Percentiles rank a stretch among this genome's conserved stretches.
Conservation (phyloP, 202 grass and related monocot species). For the Panicum hallii region DNA sequence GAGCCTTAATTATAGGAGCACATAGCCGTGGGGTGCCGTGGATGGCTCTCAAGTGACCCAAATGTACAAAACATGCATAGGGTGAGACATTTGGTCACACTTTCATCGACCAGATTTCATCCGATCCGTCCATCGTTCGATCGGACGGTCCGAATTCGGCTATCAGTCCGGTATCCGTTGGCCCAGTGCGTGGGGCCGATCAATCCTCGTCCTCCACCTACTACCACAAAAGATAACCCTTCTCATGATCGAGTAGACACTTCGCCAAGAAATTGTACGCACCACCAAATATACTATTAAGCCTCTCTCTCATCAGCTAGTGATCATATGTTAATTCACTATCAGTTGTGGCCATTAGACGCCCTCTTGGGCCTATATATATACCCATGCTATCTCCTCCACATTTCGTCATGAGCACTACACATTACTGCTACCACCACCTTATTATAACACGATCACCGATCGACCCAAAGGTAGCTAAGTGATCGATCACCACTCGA, state of each 20-base stretch:
- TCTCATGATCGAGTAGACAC: background rate
- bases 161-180: background rate
- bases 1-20: too few species aligned
- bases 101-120: background rate
- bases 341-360: background rate
- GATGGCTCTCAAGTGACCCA: background rate
- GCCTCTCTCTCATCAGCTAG: background rate
- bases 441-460: background rate
- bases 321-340: background rate
- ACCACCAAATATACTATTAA: background rate
- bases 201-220: slow-evolving; percentile 35
- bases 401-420: slow-evolving; percentile 4
- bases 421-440: background rate
- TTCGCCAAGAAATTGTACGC: slow-evolving; percentile 3
- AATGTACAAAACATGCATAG: background rate
- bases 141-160: background rate
- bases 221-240: background rate
- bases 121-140: background rate
- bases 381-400: background rate
- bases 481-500: background rate
- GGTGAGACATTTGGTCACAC: background rate
- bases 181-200: background rate
- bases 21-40: background rate
- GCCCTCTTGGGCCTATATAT: slow-evolving; percentile 29
- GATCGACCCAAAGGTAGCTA: background rate